These are phyloP conservation scores for Tetrapyrgos nigripes DNA, from an alignment of 1,284 basidiomycete genomes.

Conservation along the genomic window DNA sequence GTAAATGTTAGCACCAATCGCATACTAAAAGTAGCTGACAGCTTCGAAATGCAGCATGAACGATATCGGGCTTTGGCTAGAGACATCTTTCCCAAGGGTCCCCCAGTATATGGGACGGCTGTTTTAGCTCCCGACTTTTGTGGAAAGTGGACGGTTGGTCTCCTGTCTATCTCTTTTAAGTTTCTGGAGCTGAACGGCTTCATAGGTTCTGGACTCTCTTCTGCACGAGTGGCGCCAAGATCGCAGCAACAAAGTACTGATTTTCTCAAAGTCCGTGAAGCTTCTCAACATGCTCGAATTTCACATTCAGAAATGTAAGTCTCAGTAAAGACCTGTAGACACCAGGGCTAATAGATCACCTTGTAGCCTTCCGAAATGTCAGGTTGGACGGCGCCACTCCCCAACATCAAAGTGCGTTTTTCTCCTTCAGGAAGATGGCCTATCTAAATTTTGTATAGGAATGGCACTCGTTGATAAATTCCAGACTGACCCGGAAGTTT, in stretches of 20 bases:
- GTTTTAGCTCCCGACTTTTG: conserved; percentile 71
- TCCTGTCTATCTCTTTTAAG: background rate
- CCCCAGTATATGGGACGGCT: conserved; percentile 61
- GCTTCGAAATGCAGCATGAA: conserved; percentile 43
- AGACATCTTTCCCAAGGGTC: conserved; percentile 59
- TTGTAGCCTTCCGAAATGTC: conserved; percentile 57
- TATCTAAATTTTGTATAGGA: conserved; percentile 49
- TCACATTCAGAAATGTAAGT: conserved; percentile 64
- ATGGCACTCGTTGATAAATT: conserved; percentile 86
- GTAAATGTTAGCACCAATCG: conserved; percentile 37
- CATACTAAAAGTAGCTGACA: background rate
- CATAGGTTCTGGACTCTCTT: conserved; percentile 69
- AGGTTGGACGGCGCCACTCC: conserved; percentile 78
- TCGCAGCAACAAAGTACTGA: conserved; percentile 75
- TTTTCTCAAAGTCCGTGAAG: conserved; percentile 88
- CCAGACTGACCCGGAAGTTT: conserved; percentile 75
- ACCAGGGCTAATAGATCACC: background rate
- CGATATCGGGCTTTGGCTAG: conserved; percentile 66
- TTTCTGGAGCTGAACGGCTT: background rate
- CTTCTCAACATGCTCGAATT: conserved; percentile 81
- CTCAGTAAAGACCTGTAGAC: no score
- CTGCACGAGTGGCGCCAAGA: conserved; percentile 72
- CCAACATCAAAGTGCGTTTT: conserved; percentile 63
- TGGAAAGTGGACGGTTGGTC: conserved; percentile 82
- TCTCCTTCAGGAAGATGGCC: background rate